Percentiles rank a stretch among this genome's conserved stretches.
Evolutionary conservation across 2,329 filamentous ascomycete species (phyloP).

Genomic region (Penicillium digitatum): DNA sequence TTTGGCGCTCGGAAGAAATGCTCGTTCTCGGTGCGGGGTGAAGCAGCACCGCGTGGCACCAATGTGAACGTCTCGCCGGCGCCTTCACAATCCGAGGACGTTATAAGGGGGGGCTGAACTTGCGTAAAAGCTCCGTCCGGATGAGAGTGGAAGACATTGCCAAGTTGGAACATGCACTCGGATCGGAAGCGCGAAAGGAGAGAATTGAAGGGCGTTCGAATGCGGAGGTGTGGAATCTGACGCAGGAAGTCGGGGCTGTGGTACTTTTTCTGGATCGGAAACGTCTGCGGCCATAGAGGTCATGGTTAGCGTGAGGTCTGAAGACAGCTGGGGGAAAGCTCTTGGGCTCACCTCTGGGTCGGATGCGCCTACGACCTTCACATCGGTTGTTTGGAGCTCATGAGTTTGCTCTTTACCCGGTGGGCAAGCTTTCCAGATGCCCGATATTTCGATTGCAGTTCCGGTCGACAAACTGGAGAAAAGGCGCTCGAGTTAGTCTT

Average conservation of each 20-base stretch:
- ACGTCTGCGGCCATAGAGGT: slow-evolving; percentile 56
- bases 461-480: slow-evolving; percentile 70
- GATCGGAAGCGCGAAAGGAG: slow-evolving; percentile 79
- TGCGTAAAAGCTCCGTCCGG: slow-evolving; percentile 60
- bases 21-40: slow-evolving; percentile 38
- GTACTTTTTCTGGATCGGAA: slow-evolving; percentile 94
- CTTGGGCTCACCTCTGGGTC: slow-evolving; percentile 66
- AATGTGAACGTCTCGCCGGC: slow-evolving; percentile 90
- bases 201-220: slow-evolving; percentile 75
- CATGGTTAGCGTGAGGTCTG: slow-evolving; percentile 8
- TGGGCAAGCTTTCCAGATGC: slow-evolving; percentile 69
- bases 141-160: slow-evolving; percentile 65
- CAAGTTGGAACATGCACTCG: slow-evolving; percentile 67
- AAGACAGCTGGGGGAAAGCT: background rate
- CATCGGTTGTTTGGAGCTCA: slow-evolving; percentile 70
- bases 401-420: slow-evolving; percentile 65
- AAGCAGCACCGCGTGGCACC: slow-evolving; percentile 40
- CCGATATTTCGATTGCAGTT: slow-evolving; percentile 70
- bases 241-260: slow-evolving; percentile 86
- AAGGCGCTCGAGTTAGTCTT: slow-evolving; percentile 23
- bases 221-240: slow-evolving; percentile 78
- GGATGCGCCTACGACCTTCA: slow-evolving; percentile 70
- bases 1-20: slow-evolving; percentile 82
- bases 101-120: slow-evolving; percentile 89
- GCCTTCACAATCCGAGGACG: slow-evolving; percentile 94